Evolutionary conservation across 768 basidiomycete species (phyloP).

Genomic region (Xanthoconium purpureum): DNA sequence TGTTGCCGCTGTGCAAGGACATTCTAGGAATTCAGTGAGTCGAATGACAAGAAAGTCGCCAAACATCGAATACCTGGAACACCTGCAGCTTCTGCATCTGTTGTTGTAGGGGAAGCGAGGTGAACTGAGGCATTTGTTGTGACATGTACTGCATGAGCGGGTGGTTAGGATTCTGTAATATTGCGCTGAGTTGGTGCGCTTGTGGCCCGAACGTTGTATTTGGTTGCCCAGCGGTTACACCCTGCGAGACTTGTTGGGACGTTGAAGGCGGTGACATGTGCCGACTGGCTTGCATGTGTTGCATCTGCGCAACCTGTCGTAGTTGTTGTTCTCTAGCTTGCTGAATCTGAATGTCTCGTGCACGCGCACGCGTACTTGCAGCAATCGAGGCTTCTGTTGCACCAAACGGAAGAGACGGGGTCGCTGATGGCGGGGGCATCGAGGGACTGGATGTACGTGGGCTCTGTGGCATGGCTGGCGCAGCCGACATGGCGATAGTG

Average conservation of each 20-base stretch:
- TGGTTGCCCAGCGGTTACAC: conserved; percentile 14
- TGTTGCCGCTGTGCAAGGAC: conserved; percentile 29
- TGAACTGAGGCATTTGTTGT: conserved; percentile 51
- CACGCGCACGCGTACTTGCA: conserved; percentile 32
- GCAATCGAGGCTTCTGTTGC: conserved; percentile 35
- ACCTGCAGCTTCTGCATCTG: conserved; percentile 60
- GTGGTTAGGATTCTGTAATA: conserved; percentile 55
- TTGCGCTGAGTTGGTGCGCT: conserved; percentile 42
- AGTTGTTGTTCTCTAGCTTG: conserved; percentile 35
- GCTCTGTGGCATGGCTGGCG: conserved; percentile 25
- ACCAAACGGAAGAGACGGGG: conserved; percentile 32
- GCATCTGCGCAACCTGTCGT: conserved; percentile 33
- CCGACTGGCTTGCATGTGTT: conserved; percentile 33
- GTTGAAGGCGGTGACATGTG: conserved; percentile 44
- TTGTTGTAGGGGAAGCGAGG: conserved; percentile 44
- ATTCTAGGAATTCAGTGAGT: conserved; percentile 13
- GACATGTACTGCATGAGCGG: conserved; percentile 57
- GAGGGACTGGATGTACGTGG: conserved; percentile 35
- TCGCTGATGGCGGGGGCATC: conserved; percentile 26
- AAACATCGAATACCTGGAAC: conserved; percentile 43
- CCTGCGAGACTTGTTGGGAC: conserved; percentile 21
- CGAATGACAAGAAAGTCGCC: neutral
- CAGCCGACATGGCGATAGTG: conserved; percentile 9
- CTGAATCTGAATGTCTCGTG: conserved; percentile 36
- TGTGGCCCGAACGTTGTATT: conserved; percentile 28